Conservation (phyloP, 306 rosid genomes). For the Coriaria nepalensis region DNA sequence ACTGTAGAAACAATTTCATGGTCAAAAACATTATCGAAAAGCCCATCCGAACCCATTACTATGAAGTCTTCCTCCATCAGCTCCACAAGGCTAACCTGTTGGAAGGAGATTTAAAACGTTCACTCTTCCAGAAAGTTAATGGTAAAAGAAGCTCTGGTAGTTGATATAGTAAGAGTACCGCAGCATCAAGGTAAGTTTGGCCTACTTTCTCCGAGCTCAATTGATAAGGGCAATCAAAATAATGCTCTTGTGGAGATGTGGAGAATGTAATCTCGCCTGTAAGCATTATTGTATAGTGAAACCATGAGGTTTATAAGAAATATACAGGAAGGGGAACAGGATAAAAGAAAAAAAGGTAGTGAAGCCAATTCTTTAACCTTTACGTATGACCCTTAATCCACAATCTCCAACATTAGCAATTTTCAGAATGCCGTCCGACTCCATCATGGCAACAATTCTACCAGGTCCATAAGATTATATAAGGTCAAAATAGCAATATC, state of each 20-base stretch:
- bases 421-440: slow-evolving; percentile 65
- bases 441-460: slow-evolving; percentile 76
- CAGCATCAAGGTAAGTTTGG: slow-evolving; percentile 84
- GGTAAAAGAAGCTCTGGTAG: not conserved
- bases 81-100: slow-evolving; percentile 58
- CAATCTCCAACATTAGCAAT: slow-evolving; percentile 93
- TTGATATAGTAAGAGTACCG: slow-evolving; percentile 28
- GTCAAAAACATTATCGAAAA: slow-evolving; percentile 68
- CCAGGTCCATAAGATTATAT: slow-evolving; percentile 7
- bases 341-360: not conserved
- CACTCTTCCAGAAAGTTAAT: too few relatives aligned
- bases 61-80: slow-evolving; percentile 57
- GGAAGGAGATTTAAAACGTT: not conserved
- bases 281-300: not conserved
- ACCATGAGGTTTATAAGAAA: slow-evolving; percentile 6
- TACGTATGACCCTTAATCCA: slow-evolving; percentile 64
- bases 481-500: slow-evolving; percentile 6
- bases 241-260: slow-evolving; percentile 87
- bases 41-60: slow-evolving; percentile 80
- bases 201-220: slow-evolving; percentile 67
- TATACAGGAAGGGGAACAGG: not conserved
- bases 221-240: slow-evolving; percentile 86
- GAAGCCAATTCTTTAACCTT: slow-evolving; percentile 30
- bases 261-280: slow-evolving; percentile 55
- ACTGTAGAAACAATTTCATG: slow-evolving; percentile 45